A percentile compares a stretch with the other conserved stretches of the same genome.
Evolutionary conservation across 495 filamentous ascomycete species (phyloP).

Genomic region (Neurospora africana): DNA sequence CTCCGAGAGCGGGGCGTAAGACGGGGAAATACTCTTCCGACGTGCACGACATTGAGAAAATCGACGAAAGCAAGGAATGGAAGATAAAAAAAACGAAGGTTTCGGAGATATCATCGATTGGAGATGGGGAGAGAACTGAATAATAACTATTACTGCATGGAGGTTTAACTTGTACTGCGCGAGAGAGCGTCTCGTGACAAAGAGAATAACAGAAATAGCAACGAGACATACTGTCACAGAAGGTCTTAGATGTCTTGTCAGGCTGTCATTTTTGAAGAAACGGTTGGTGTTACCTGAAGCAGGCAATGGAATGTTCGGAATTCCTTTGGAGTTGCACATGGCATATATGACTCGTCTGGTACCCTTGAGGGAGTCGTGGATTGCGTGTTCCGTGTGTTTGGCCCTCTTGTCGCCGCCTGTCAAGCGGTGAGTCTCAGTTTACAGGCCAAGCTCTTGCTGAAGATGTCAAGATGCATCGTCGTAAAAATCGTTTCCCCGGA

Average conservation of each 20-base stretch:
- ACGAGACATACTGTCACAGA: too few species aligned
- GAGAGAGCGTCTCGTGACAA: background rate
- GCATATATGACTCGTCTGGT: background rate
- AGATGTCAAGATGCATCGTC: background rate
- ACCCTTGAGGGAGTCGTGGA: background rate
- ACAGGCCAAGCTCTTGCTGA: background rate
- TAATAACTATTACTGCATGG: background rate
- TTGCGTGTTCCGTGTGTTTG: background rate
- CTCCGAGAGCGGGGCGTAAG: background rate
- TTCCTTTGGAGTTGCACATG: background rate
- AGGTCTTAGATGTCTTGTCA: too few species aligned
- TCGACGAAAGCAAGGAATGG: too few species aligned
- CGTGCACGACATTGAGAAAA: background rate
- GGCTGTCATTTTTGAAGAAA: too few species aligned
- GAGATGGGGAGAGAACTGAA: too few species aligned
- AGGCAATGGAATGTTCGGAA: background rate
- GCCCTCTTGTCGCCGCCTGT: background rate
- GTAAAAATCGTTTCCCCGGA: background rate
- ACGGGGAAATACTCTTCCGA: background rate
- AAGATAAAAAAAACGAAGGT: too few species aligned
- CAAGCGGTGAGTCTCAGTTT: background rate
- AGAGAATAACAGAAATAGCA: background rate
- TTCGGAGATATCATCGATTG: too few species aligned
- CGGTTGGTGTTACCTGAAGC: background rate
- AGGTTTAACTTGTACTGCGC: background rate